Conservation (phyloP, 352 stramenopile genomes). For the Plasmopara muralis region DNA sequence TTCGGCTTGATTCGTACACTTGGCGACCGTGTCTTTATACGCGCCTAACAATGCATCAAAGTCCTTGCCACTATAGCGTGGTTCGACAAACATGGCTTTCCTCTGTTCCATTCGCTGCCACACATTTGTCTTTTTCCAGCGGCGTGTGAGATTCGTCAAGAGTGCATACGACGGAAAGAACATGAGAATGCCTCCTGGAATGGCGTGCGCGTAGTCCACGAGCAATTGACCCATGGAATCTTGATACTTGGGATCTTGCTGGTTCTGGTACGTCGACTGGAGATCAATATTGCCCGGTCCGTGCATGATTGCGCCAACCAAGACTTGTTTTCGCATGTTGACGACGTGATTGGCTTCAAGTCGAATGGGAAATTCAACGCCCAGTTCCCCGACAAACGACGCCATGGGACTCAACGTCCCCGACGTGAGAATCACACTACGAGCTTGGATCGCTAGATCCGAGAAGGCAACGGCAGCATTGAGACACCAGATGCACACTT, state of each 20-base stretch:
- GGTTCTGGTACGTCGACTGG: conserved; percentile 73
- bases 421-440: conserved; percentile 77
- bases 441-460: conserved; percentile 55
- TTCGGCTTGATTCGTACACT: neutral
- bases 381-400: conserved; percentile 78
- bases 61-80: conserved; percentile 67
- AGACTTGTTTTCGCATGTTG: conserved; percentile 83
- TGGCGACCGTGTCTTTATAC: conserved; percentile 43
- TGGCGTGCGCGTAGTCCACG: conserved; percentile 51
- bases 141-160: conserved; percentile 56
- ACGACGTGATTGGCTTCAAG: conserved; percentile 84
- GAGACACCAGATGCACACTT: conserved; percentile 84
- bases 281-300: conserved; percentile 61
- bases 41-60: conserved; percentile 74
- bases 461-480: conserved; percentile 80
- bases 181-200: conserved; percentile 79
- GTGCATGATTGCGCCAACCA: conserved; percentile 66
- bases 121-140: conserved; percentile 67
- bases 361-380: conserved; percentile 71
- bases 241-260: conserved; percentile 74
- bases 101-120: conserved; percentile 49
- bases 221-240: conserved; percentile 76
- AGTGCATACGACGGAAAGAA: conserved; percentile 84
- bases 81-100: conserved; percentile 66
- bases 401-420: conserved; percentile 84